A percentile compares a stretch with the other conserved stretches of the same genome.
These are phyloP conservation scores for Aspergillus olivimuriae DNA, from an alignment of 495 filamentous ascomycete genomes.

Conservation along the genomic window DNA sequence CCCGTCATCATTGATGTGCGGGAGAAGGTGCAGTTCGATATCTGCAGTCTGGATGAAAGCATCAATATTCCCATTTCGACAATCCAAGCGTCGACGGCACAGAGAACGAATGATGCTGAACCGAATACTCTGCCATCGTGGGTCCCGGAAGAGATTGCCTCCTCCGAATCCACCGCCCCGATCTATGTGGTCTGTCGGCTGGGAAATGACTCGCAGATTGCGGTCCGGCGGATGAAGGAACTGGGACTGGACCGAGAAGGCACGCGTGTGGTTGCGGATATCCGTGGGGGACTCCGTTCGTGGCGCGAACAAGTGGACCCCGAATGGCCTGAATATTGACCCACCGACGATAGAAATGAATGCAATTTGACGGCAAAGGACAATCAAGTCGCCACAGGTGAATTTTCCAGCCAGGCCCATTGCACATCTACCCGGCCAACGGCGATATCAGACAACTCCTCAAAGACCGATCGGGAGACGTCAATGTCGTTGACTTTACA, in stretches of 20 bases:
- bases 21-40: conserved; percentile 74
- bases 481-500: conserved; percentile 63
- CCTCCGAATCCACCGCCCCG: conserved; percentile 23
- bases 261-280: conserved; percentile 62
- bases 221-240: conserved; percentile 63
- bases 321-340: conserved; percentile 63
- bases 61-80: conserved; percentile 69
- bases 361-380: too few relatives aligned
- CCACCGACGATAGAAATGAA: too few relatives aligned
- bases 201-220: conserved; percentile 86
- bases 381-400: conserved; percentile 13
- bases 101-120: conserved; percentile 6
- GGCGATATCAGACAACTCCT: conserved; percentile 46
- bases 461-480: conserved; percentile 55
- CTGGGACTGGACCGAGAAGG: conserved; percentile 52
- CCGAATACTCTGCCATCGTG: conserved; percentile 28
- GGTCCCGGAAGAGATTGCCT: conserved; percentile 31
- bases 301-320: conserved; percentile 76
- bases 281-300: conserved; percentile 73
- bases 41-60: conserved; percentile 63
- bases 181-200: conserved; percentile 79
- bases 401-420: conserved; percentile 59
- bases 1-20: conserved; percentile 73
- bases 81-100: conserved; percentile 33
- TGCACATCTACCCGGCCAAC: conserved; percentile 54